Evolutionary conservation across 2,329 filamentous ascomycete species (phyloP), one percentile per base, ranked within the genome.

Genomic region (Colletotrichum sp.): DNA sequence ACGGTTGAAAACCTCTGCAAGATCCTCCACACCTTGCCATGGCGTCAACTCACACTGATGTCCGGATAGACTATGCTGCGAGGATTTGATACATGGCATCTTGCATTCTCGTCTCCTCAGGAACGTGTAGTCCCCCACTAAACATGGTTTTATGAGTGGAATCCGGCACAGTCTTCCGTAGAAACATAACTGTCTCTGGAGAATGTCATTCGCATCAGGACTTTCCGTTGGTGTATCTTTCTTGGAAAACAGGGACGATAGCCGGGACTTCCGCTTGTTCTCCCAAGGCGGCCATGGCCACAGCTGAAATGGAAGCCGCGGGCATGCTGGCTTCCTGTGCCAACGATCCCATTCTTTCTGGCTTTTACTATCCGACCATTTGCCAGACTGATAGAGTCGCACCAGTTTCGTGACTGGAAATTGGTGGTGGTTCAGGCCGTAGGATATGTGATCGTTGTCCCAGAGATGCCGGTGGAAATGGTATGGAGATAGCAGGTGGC

Each of bases 371-470:
- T 77, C 48, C 3, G 75, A 60, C 78, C 78, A 79, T 13, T 68
- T 70, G 2, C 71, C 73, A 9, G 74, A 66, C 7, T 59, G 26
- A 24, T 64, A 36, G 6, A 75, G 73, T 6, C 48, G 7, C 18
- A 77, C 24, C 7, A 79, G 24, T 10, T 59, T 48, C 3, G 39
- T 66, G 12, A 72, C 3, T 4, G 78, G 78, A 24, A 78, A 79
- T 4, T 79, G 78, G 30, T 69, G 71, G n/a, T 79, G 76, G 14
- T 76, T 77, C 9, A 79, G 43, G 28, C 78, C 78, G 34, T 71
- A 79, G 7, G 65, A 39, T 16, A 9, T 30, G 34, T 77, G 73
- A 14, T 39, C 48, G 61, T 52, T 60, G 36, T 76, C 64, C 76
- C 76, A 78, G 4, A 78, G 61, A 26, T 78, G 76, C 4, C 71